Base-by-base conservation (phyloP, 768 basidiomycete species). In the Termitomyces heimii region DNA sequence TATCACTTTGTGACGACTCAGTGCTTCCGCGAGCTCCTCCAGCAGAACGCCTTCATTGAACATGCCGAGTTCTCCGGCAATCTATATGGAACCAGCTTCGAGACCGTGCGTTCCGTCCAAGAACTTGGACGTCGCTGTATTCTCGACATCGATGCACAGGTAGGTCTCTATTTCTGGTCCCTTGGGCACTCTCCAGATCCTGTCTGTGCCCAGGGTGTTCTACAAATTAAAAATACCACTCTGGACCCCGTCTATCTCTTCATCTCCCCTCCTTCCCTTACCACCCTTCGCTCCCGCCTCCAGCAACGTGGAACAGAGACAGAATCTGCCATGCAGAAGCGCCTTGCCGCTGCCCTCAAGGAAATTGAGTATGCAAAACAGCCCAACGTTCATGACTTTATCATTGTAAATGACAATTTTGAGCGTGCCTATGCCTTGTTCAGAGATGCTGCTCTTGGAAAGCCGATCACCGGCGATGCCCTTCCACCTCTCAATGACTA, bases 81-180 rank as follows among this genome's bases (percentile, higher is more conserved):
- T 68, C 81, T 82, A 64, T 98, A 98, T 67, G 95, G 95, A n/a
- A 96, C 94, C 5, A 92, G 88, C 62, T 85, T 86, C 60, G 78
- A 83, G 60, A 85, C 94, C 22, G 84, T 98, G 31, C 74, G 78
- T 34, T 77, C 80, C 31, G 86, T 97, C 28, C 77, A 83, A 35
- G 71, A 78, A 18, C 75, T 80, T 3, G 92, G 91, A 16, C 82
- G 81, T 60, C 84, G 92, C 13, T 98, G 96, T 68, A 87, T 98
- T 57, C 81, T 98, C 39, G 96, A 98, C 68, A 98, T 98, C 57
- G 96, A 98, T 66, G 87, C 90, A 10, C 95, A 98, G 87, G 93
- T 91, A 67, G 56, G 77, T 73, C 47, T 20, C 44, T 45, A 54
- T 43, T 44, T 53, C 24, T 60, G 28, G 20, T 53, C 10, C 24